phyloP scores from a whole-genome alignment of 2,329 filamentous ascomycete species.

The Fusarium brevicatenulatum region DNA sequence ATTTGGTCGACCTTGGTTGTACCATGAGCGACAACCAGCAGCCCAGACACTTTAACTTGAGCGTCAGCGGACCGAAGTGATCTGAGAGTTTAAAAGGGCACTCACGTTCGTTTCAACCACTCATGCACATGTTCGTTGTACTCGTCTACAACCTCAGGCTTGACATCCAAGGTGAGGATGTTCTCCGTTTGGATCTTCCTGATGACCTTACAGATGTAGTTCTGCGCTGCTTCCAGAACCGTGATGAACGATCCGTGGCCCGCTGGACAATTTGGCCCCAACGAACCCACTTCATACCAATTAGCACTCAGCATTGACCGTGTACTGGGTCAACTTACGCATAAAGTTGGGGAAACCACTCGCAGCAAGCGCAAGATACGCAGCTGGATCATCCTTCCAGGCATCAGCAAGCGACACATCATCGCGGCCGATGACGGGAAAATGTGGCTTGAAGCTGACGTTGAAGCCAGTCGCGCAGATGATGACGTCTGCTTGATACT shows the following conservation, averaged over 20 bases:
- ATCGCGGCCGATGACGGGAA: constrained; percentile 33
- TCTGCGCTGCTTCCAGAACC: constrained; percentile 8
- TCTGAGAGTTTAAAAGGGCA: too few relatives aligned
- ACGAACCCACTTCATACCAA: not conserved
- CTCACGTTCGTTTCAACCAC: constrained; percentile 16
- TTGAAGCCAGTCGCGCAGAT: constrained; percentile 34
- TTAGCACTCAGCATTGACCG: rapidly evolving
- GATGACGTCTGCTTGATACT: constrained; percentile 18
- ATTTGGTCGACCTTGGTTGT: constrained; percentile 2
- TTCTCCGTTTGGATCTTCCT: constrained; percentile 22
- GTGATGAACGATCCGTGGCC: constrained; percentile 16
- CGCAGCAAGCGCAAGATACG: constrained; percentile 42
- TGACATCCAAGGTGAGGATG: constrained; percentile 8
- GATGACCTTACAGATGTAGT: constrained; percentile 16
- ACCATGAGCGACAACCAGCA: constrained; percentile 10
- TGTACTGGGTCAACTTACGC: not conserved
- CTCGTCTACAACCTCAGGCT: not conserved
- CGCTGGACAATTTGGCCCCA: constrained; percentile 8
- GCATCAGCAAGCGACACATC: constrained; percentile 33
- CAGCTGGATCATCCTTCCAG: constrained; percentile 42
- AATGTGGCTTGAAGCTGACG: constrained; percentile 43
- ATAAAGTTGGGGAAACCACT: constrained; percentile 43
- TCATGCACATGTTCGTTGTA: constrained; percentile 13
- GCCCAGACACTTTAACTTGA: constrained; percentile 5
- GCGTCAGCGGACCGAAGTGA: rapidly evolving